Evolutionary conservation across 169 alveolate species (phyloP).

Genomic region (Plasmodium chabaudi): DNA sequence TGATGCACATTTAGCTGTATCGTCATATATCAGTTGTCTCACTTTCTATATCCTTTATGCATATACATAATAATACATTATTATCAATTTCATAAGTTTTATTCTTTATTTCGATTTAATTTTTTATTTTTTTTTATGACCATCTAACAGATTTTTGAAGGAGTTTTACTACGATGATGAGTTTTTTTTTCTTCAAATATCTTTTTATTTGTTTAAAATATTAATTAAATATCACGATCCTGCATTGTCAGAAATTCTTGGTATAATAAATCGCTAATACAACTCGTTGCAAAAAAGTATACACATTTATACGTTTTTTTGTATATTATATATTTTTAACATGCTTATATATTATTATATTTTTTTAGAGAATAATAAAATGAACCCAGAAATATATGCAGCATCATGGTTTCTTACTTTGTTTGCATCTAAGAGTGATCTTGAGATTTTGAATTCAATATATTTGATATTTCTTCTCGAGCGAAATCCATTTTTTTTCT

Average conservation of each 20-base stretch:
- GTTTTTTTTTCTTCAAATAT: constrained; percentile 80
- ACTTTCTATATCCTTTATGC: not conserved
- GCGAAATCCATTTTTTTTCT: constrained; percentile 78
- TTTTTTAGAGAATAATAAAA: constrained; percentile 73
- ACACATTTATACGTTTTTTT: not conserved
- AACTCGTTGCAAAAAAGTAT: not conserved
- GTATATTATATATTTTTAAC: not conserved
- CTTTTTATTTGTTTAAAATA: constrained; percentile 80
- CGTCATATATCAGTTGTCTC: too few species aligned
- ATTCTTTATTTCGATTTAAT: too few species aligned
- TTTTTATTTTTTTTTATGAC: not conserved
- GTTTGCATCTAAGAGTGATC: constrained; percentile 81
- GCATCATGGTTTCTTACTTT: constrained; percentile 85
- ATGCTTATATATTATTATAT: not conserved
- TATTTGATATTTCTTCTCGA: constrained; percentile 79
- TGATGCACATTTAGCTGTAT: not conserved
- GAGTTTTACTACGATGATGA: constrained; percentile 81
- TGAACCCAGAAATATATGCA: constrained; percentile 84
- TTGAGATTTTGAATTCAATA: constrained; percentile 74
- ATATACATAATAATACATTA: not conserved
- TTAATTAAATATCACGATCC: constrained; percentile 85
- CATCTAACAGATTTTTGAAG: constrained; percentile 70
- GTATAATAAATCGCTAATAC: constrained; percentile 12
- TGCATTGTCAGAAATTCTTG: constrained; percentile 77
- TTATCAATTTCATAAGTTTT: too few species aligned